These are phyloP conservation scores for Aspergillus homomorphus DNA, from an alignment of 495 filamentous ascomycete genomes.

Conservation along the genomic window DNA sequence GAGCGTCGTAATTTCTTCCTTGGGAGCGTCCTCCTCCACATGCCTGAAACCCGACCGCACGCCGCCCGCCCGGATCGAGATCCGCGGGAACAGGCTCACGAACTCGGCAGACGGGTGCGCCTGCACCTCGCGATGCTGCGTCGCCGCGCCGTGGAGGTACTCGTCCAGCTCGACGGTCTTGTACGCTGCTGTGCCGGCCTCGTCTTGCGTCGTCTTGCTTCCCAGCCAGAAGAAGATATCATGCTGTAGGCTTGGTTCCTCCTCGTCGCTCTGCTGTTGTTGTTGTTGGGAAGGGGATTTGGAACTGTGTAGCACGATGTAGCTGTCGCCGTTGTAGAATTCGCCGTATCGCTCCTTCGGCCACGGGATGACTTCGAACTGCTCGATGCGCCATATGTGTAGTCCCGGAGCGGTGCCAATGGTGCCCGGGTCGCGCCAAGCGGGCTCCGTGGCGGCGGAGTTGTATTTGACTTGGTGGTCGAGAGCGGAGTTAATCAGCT, in stretches of 20 bases:
- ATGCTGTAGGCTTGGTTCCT: conserved; percentile 52
- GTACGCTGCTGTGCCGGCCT: conserved; percentile 62
- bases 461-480: conserved; percentile 64
- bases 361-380: conserved; percentile 59
- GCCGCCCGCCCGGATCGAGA: conserved; percentile 54
- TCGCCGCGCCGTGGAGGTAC: conserved; percentile 55
- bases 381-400: conserved; percentile 58
- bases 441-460: conserved; percentile 56
- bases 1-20: conserved; percentile 42
- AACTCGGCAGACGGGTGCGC: conserved; percentile 55
- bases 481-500: conserved; percentile 55
- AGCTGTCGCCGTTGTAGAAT: conserved; percentile 64
- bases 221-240: conserved; percentile 63
- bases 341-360: conserved; percentile 49
- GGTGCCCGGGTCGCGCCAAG: conserved; percentile 51
- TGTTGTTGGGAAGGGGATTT: conserved; percentile 16
- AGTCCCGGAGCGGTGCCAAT: conserved; percentile 50
- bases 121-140: conserved; percentile 58
- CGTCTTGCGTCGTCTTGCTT: conserved; percentile 57
- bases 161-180: conserved; percentile 66
- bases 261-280: conserved; percentile 23
- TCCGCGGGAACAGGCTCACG: conserved; percentile 51
- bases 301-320: conserved; percentile 56
- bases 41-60: conserved; percentile 58
- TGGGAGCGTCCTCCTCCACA: conserved; percentile 45